Evolutionary conservation across 805 yeast genomes (phyloP), one percentile per base, ranked within the genome.

Genomic region (Ogataea methanolica): DNA sequence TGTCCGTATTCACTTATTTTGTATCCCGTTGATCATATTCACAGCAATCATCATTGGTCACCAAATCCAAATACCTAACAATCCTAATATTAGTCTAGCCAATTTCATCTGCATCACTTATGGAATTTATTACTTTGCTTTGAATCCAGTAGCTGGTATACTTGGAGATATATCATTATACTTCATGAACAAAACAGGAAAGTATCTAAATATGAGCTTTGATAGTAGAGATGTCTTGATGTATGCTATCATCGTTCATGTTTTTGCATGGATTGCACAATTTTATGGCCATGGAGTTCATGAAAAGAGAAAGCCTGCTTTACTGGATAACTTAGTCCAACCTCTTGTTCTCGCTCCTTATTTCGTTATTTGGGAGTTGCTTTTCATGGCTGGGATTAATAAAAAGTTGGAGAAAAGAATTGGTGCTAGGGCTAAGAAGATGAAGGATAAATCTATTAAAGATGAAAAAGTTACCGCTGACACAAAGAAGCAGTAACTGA

Each of bases 291-390:
- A 94, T 62, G 92, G 86, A 1, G 72, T 77, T 11, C 87, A 81
- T 60, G 99, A 92, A 61, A 75, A 74, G 50, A 73, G 88, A 38
- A 86, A 90, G 0, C 99, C 99, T 0, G 97, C 98, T 0, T 66
- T 92, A 44, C 63, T 88, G 37, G 96, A 91, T 58, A 91, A 84
- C 60, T 69, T 89, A 40, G 68, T 83, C 5, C 97, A 90, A 61
- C 94, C 97, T 5, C 63, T 92, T 17, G 89, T 92, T 0, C 71
- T 91, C 52, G 98, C 98, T 1, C 98, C 98, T 1, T 89, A 79
- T 60, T 91, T 92, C 62, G 96, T 90, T 4, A 70, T 83, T 14
- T 88, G 83, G 63, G 98, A 94, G 63, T 59, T 84, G 3, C 74
- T 87, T 14, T 88, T 88, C 57, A 63, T 69, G 47, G 56, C 82